Percentiles rank a stretch among this genome's conserved stretches.
These are phyloP conservation scores for Harringtonia aguacate DNA, from an alignment of 2,329 filamentous ascomycete species.

Conservation along the genomic window DNA sequence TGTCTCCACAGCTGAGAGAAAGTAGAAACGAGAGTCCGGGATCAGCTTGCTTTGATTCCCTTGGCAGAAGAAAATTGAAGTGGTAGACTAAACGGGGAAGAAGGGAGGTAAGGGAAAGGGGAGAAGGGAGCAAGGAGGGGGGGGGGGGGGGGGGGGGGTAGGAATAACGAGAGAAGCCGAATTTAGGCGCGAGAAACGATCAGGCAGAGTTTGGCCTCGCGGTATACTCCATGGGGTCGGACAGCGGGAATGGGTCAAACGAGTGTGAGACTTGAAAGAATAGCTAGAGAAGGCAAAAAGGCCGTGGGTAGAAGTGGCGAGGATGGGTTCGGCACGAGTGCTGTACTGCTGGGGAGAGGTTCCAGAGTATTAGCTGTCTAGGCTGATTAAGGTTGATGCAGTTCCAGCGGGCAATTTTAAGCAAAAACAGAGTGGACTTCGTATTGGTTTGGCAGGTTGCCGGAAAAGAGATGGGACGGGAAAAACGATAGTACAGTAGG, in stretches of 20 bases:
- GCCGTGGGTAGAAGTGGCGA: too few relatives aligned
- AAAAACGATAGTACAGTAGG: not conserved
- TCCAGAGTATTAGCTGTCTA: too few relatives aligned
- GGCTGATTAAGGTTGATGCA: not conserved
- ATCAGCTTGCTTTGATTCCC: too few relatives aligned
- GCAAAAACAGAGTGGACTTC: too few relatives aligned
- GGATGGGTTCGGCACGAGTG: too few relatives aligned
- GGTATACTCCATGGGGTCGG: constrained; percentile 5
- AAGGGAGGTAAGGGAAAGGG: not conserved
- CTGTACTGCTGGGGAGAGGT: too few relatives aligned
- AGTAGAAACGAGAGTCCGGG: not conserved
- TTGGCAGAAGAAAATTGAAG: not conserved
- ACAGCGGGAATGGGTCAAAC: constrained; percentile 1
- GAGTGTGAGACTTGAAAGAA: constrained; percentile 3
- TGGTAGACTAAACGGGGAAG: not conserved
- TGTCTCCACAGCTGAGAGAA: not conserved
- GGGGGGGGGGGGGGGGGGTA: too few relatives aligned
- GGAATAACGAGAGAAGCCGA: constrained; percentile 1
- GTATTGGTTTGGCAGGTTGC: too few relatives aligned
- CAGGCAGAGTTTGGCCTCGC: constrained; percentile 5
- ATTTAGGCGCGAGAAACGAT: constrained; percentile 8
- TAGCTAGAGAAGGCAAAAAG: too few relatives aligned
- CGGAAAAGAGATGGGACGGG: not conserved
- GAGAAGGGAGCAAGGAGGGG: not conserved
- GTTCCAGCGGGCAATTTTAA: too few relatives aligned